These are phyloP conservation scores for Medicago arabica DNA, from an alignment of 306 rosid species.

Conservation along the genomic window DNA sequence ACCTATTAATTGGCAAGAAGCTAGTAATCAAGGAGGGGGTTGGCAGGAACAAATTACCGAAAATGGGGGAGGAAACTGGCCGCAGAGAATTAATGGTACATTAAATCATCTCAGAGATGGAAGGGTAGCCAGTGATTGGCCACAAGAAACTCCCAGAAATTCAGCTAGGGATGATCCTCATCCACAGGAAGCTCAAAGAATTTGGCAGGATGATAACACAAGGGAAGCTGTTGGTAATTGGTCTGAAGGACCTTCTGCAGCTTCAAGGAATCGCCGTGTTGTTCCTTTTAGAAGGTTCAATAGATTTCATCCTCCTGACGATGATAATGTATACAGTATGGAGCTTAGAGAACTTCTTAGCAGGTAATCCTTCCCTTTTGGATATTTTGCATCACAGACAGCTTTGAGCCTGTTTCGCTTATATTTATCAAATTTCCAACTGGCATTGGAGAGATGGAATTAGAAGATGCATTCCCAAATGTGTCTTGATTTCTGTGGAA, in stretches of 20 bases:
- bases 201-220: slow-evolving; percentile 71
- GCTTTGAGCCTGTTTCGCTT: slow-evolving; percentile 31
- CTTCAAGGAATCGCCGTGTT: slow-evolving; percentile 76
- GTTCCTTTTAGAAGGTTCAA: slow-evolving; percentile 77
- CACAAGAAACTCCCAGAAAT: slow-evolving; percentile 60
- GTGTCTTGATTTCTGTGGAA: slow-evolving; percentile 1
- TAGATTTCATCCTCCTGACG: slow-evolving; percentile 97
- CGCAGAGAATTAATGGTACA: slow-evolving; percentile 60
- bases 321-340: slow-evolving; percentile 98
- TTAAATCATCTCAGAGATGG: slow-evolving; percentile 72
- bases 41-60: slow-evolving; percentile 76
- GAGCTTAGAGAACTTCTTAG: slow-evolving; percentile 98
- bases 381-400: slow-evolving; percentile 27
- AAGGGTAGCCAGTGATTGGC: slow-evolving; percentile 69
- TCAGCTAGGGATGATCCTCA: slow-evolving; percentile 67
- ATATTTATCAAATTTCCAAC: slow-evolving; percentile 14
- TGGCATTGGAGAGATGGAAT: slow-evolving; percentile 9
- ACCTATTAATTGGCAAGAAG: slow-evolving; percentile 71
- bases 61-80: slow-evolving; percentile 76
- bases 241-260: slow-evolving; percentile 83
- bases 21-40: slow-evolving; percentile 58
- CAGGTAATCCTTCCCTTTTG: slow-evolving; percentile 64
- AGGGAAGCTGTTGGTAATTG: slow-evolving; percentile 81
- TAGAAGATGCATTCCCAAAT: neutral
- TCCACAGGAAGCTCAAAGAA: slow-evolving; percentile 63